phyloP scores from a whole-genome alignment of 257 asterid species.

The Striga asiatica region DNA sequence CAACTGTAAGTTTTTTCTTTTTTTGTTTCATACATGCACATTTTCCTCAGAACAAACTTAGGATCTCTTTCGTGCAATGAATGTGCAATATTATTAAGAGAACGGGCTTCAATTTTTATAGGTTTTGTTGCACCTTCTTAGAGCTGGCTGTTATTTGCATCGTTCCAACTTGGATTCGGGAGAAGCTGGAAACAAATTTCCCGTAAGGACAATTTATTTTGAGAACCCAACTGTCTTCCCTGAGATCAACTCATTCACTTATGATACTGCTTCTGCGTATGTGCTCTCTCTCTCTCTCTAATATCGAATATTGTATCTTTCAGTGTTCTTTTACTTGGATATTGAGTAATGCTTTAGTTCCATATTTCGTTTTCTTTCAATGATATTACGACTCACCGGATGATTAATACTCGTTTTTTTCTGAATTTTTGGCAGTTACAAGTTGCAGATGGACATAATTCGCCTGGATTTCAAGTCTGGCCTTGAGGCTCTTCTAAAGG shows the following conservation, averaged over 20 bases:
- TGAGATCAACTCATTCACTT: conserved; percentile 88
- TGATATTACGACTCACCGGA: neutral
- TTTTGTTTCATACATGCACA: too few relatives aligned
- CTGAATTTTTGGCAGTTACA: conserved; percentile 41
- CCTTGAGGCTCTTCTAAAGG: conserved; percentile 65
- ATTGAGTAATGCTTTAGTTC: too few relatives aligned
- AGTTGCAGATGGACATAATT: conserved; percentile 70
- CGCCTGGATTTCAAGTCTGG: conserved; percentile 90
- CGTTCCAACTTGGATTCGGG: conserved; percentile 27
- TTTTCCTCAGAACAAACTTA: conserved; percentile 2
- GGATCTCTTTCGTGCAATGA: neutral
- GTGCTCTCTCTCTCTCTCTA: conserved; percentile 15
- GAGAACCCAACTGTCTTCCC: conserved; percentile 84
- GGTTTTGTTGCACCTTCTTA: conserved; percentile 87
- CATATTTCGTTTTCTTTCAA: neutral
- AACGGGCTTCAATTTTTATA: conserved; percentile 17
- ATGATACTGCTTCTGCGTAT: conserved; percentile 59
- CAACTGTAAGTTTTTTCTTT: conserved; percentile 74
- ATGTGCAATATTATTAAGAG: conserved; percentile 10
- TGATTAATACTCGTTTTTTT: conserved; percentile 11
- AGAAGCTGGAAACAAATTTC: conserved; percentile 39
- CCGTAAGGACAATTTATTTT: conserved; percentile 74
- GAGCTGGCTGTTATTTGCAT: conserved; percentile 82
- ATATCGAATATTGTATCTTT: too few relatives aligned
- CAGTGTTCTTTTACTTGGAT: too few relatives aligned